Evolutionary conservation across 148 eudicot species (phyloP).

Genomic region (Rhododendron simsii): DNA sequence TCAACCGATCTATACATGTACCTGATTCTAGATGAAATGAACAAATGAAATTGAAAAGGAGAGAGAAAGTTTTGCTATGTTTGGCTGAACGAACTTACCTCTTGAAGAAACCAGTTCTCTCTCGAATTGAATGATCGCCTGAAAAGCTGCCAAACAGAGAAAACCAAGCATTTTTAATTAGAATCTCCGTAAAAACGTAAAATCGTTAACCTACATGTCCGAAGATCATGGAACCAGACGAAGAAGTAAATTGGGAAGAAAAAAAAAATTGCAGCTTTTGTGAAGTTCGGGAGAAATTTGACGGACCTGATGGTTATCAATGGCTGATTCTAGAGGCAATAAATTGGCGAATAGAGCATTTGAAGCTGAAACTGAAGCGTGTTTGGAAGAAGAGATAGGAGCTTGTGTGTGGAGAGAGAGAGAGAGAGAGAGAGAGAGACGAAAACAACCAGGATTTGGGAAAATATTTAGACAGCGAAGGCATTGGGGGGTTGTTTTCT

Average conservation of each 20-base stretch:
- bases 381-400: neutral
- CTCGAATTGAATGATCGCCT: neutral
- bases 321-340: neutral
- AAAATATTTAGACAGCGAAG: neutral
- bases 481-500: neutral
- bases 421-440: neutral
- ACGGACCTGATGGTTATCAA: neutral
- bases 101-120: neutral
- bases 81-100: neutral
- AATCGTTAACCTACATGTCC: neutral
- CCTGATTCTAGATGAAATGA: neutral
- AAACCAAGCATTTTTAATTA: neutral
- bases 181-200: neutral
- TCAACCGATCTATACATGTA: neutral
- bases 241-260: neutral
- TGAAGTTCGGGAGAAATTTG: neutral
- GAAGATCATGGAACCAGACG: neutral
- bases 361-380: neutral
- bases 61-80: neutral
- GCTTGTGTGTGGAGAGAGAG: neutral
- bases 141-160: neutral
- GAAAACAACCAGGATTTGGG: neutral
- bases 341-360: neutral
- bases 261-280: neutral
- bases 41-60: neutral